phyloP scores from a whole-genome alignment of 2,329 filamentous ascomycete genomes.

The Arachnomyces sp. region DNA sequence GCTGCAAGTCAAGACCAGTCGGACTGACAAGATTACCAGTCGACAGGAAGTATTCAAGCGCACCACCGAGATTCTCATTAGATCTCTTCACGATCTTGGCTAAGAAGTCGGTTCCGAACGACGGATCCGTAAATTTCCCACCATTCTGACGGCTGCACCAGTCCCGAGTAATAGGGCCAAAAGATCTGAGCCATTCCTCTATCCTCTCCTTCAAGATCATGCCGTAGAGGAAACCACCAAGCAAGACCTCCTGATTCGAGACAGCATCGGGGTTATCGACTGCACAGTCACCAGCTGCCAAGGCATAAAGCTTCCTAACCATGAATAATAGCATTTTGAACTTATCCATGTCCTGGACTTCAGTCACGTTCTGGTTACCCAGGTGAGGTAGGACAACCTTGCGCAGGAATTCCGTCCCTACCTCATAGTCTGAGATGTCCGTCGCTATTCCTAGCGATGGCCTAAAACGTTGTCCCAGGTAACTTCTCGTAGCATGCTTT shows the following conservation, averaged over 20 bases:
- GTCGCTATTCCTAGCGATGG: constrained; percentile 76
- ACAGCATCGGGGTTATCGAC: constrained; percentile 95
- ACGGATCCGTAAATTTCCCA: constrained; percentile 60
- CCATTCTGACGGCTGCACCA: constrained; percentile 46
- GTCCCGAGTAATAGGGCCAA: constrained; percentile 45
- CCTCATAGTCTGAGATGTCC: constrained; percentile 78
- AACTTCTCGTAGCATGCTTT: constrained; percentile 71
- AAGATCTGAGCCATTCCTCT: constrained; percentile 76
- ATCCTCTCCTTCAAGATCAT: constrained; percentile 93
- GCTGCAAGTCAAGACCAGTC: constrained; percentile 87
- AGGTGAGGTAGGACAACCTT: constrained; percentile 88
- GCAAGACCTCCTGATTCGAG: constrained; percentile 88
- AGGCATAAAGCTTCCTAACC: constrained; percentile 87
- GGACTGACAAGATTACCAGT: constrained; percentile 89
- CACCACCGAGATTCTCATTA: constrained; percentile 80
- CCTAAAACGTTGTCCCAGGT: constrained; percentile 84
- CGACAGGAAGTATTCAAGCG: constrained; percentile 89
- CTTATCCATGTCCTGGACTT: constrained; percentile 80
- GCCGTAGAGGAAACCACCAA: constrained; percentile 87
- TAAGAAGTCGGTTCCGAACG: constrained; percentile 73
- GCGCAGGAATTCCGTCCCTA: constrained; percentile 81
- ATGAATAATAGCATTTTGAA: constrained; percentile 92
- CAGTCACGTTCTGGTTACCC: constrained; percentile 74
- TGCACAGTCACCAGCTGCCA: constrained; percentile 86
- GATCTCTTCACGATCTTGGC: constrained; percentile 68